Percentiles rank a stretch among this genome's conserved stretches.
phyloP scores from a whole-genome alignment of 2,329 filamentous ascomycete genomes.

The Scytalidium sp. region DNA sequence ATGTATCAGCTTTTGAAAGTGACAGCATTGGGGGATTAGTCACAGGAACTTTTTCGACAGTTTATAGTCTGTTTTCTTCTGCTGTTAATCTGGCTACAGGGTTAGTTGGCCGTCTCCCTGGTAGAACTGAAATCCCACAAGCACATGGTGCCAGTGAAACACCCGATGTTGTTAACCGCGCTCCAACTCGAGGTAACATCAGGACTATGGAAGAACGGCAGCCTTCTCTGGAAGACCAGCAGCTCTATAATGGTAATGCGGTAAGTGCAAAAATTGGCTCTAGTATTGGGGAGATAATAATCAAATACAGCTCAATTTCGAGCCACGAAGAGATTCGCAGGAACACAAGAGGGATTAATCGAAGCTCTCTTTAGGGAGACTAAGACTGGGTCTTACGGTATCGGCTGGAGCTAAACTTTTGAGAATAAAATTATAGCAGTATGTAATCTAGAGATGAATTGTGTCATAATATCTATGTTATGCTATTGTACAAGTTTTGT shows the following conservation, averaged over 20 bases:
- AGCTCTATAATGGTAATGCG: constrained; percentile 91
- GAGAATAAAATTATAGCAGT: no score
- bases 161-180: neutral
- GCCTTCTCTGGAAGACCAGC: constrained; percentile 54
- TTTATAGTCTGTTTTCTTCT: constrained; percentile 35
- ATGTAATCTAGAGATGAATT: neutral
- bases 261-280: constrained; percentile 39
- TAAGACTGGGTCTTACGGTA: no score
- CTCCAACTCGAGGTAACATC: constrained; percentile 34
- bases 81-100: constrained; percentile 38
- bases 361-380: no score
- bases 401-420: no score
- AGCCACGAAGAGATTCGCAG: constrained; percentile 16
- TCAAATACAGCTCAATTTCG: constrained; percentile 23
- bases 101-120: constrained; percentile 39
- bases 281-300: neutral
- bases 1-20: constrained; percentile 54
- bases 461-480: neutral
- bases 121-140: constrained; percentile 28
- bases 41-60: constrained; percentile 35
- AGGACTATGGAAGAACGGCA: constrained; percentile 53
- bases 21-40: constrained; percentile 18
- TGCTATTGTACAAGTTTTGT: neutral
- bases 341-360: neutral
- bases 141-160: neutral